A percentile compares a stretch with the other conserved stretches of the same genome.
Evolutionary conservation across 371 early-diverging fungal species (phyloP).

Genomic region (Mortierella sp.): DNA sequence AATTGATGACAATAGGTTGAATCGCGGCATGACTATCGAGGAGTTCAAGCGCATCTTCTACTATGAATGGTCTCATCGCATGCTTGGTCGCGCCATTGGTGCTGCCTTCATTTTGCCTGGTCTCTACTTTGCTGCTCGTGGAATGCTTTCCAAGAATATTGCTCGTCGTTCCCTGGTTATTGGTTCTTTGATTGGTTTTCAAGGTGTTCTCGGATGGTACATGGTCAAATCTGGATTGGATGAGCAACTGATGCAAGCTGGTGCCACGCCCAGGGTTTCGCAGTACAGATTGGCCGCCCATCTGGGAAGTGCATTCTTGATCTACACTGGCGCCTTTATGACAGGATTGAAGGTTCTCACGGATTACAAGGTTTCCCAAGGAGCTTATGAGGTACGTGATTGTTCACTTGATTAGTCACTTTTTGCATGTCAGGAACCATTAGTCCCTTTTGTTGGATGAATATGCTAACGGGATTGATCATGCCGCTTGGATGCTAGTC

Average conservation of each 20-base stretch:
- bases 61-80: slow-evolving; percentile 97
- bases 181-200: slow-evolving; percentile 84
- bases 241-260: slow-evolving; percentile 80
- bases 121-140: slow-evolving; percentile 84
- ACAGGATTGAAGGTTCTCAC: slow-evolving; percentile 83
- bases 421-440: too few relatives aligned
- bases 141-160: slow-evolving; percentile 76
- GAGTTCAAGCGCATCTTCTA: slow-evolving; percentile 97
- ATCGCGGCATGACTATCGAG: slow-evolving; percentile 87
- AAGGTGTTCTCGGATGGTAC: slow-evolving; percentile 97
- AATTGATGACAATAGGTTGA: too few relatives aligned
- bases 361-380: slow-evolving; percentile 68
- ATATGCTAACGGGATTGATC: too few relatives aligned
- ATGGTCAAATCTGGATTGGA: slow-evolving; percentile 96
- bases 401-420: too few relatives aligned
- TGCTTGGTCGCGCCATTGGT: slow-evolving; percentile 94
- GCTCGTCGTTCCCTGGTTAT: slow-evolving; percentile 79
- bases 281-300: slow-evolving; percentile 96
- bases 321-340: slow-evolving; percentile 83
- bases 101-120: slow-evolving; percentile 87
- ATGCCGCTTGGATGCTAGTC: slow-evolving; percentile 15
- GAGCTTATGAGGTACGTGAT: slow-evolving; percentile 57
- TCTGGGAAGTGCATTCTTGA: slow-evolving; percentile 88
- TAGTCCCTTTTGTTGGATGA: too few relatives aligned
- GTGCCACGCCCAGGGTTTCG: slow-evolving; percentile 91